A percentile compares a stretch with the other conserved stretches of the same genome.
Conservation (phyloP, 2,329 filamentous ascomycete genomes). For the Cordyceps militaris region DNA sequence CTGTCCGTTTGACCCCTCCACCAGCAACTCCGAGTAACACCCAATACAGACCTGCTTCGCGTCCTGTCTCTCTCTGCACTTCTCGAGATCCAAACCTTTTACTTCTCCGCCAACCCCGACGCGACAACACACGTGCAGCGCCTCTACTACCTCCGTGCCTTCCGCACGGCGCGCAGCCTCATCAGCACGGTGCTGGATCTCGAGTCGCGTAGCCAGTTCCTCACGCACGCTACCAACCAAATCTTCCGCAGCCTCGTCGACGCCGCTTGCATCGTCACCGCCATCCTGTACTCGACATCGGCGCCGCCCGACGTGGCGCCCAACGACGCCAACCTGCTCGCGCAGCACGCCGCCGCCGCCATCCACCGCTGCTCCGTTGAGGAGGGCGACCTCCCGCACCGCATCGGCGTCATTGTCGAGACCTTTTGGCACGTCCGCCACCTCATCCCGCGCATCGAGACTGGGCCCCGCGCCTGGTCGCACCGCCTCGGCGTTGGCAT, state of each 20-base stretch:
- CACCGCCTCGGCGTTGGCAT: constrained; percentile 43
- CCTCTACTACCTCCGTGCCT: constrained; percentile 39
- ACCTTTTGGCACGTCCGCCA: constrained; percentile 39
- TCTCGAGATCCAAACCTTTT: constrained; percentile 47
- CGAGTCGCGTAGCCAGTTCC: constrained; percentile 32
- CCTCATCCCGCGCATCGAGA: constrained; percentile 31
- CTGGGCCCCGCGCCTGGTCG: constrained; percentile 34
- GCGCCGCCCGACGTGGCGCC: constrained; percentile 24
- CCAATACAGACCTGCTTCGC: constrained; percentile 35
- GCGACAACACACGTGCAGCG: constrained; percentile 33
- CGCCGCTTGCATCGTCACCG: constrained; percentile 39
- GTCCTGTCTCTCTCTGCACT: constrained; percentile 43
- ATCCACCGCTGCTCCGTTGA: constrained; percentile 38
- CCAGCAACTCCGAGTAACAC: not conserved
- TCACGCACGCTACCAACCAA: constrained; percentile 43
- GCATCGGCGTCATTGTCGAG: constrained; percentile 40
- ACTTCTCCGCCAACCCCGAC: constrained; percentile 39
- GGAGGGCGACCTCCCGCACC: constrained; percentile 42
- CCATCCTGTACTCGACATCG: constrained; percentile 38
- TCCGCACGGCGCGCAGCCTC: constrained; percentile 40
- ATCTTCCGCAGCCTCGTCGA: constrained; percentile 40
- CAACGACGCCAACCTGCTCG: constrained; percentile 25
- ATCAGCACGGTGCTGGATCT: constrained; percentile 37
- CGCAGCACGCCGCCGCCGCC: constrained; percentile 27
- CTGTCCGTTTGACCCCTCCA: not conserved